Percentiles rank a stretch among this genome's conserved stretches.
Evolutionary conservation across 2,329 filamentous ascomycete genomes (phyloP).

Genomic region (Blumeriella jaapii): DNA sequence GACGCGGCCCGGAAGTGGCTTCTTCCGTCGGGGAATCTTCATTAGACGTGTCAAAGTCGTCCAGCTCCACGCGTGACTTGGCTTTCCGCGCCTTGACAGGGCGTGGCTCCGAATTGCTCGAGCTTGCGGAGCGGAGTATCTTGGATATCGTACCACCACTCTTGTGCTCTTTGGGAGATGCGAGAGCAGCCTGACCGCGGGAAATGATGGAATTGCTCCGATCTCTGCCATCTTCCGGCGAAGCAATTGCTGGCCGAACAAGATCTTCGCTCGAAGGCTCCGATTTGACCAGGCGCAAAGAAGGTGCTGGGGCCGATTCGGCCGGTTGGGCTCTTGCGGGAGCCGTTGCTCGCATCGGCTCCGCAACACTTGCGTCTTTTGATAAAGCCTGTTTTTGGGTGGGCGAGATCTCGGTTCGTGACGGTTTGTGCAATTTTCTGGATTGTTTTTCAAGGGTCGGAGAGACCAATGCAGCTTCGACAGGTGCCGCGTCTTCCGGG

Average conservation of each 20-base stretch:
- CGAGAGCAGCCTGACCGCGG: constrained; percentile 29
- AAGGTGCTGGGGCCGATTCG: constrained; percentile 21
- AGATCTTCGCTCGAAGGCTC: constrained; percentile 16
- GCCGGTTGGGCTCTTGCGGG: constrained; percentile 20
- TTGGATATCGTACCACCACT: constrained; percentile 31
- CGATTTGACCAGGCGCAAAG: constrained; percentile 24
- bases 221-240: constrained; percentile 28
- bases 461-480: constrained; percentile 19
- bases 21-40: constrained; percentile 29
- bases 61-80: constrained; percentile 53
- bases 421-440: constrained; percentile 62
- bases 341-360: constrained; percentile 18
- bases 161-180: constrained; percentile 33
- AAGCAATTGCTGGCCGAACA: constrained; percentile 24
- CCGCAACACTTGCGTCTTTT: constrained; percentile 17
- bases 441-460: constrained; percentile 38
- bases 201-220: too few relatives aligned
- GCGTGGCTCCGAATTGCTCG: constrained; percentile 35
- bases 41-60: constrained; percentile 50
- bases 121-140: constrained; percentile 31
- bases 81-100: constrained; percentile 46
- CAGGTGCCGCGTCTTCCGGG: constrained; percentile 23
- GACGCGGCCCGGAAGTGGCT: constrained; percentile 13
- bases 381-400: constrained; percentile 14
- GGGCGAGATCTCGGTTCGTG: constrained; percentile 20